Conservation (phyloP, 768 basidiomycete species). For the Piloderma croceum region DNA sequence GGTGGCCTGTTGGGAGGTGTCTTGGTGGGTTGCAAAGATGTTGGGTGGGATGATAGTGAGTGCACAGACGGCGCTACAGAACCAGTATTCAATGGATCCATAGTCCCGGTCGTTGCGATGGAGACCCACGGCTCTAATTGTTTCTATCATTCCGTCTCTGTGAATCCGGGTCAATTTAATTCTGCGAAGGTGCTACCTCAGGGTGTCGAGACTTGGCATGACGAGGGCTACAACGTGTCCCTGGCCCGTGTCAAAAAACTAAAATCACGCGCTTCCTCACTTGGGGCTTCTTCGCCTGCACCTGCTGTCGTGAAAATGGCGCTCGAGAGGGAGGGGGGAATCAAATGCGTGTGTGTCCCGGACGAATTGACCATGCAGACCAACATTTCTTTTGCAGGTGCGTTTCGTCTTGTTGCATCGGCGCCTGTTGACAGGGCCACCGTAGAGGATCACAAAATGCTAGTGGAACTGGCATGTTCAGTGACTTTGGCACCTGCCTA, state of each 20-base stretch:
- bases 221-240: conserved; percentile 39
- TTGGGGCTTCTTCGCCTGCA: conserved; percentile 65
- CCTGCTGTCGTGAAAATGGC: conserved; percentile 61
- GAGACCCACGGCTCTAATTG: conserved; percentile 72
- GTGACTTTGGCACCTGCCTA: conserved; percentile 67
- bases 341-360: conserved; percentile 55
- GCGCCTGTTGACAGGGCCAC: neutral
- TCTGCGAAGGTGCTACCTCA: conserved; percentile 31
- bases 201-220: conserved; percentile 37
- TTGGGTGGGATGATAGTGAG: conserved; percentile 69
- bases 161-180: conserved; percentile 40
- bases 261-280: conserved; percentile 61
- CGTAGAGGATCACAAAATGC: conserved; percentile 67
- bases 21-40: conserved; percentile 55
- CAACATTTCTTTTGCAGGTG: conserved; percentile 53
- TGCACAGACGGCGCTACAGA: neutral
- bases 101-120: conserved; percentile 60
- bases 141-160: conserved; percentile 64
- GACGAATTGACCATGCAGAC: conserved; percentile 68
- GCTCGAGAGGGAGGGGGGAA: conserved; percentile 48
- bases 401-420: conserved; percentile 12
- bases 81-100: conserved; percentile 2
- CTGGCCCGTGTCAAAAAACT: conserved; percentile 54
- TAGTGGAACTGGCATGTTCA: conserved; percentile 72
- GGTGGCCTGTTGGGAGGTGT: conserved; percentile 68